Evolutionary conservation across 139 green algal genomes (phyloP), one percentile per base, ranked within the genome.

Genomic region (Picochlorum sp.): DNA sequence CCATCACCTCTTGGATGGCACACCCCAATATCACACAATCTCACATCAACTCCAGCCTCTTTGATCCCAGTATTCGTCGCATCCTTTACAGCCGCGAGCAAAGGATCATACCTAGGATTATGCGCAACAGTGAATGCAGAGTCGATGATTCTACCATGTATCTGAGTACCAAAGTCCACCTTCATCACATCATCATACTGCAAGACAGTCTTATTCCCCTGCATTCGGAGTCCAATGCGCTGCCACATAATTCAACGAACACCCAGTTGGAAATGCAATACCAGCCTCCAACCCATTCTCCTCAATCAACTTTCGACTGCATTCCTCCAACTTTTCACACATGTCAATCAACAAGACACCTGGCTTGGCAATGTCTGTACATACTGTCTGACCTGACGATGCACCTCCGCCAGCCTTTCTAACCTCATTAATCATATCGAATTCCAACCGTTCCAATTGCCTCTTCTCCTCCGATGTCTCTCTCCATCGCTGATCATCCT

Each of bases 111-210:
- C 28, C 73, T 78, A 10, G 94, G 92, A 83, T 98, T 96, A 87
- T 96, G 96, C 26, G 88, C 78, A 20, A 95, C 79, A 0, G 94
- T 99, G 83, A 96, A 98, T 9, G 94, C 94, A 52, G 73, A 88
- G 83, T 99, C 94, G 52, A 98, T 85, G 66, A 99, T 99, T 63
- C 88, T 83, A 3, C 94, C 90, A 50, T 84, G 79, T 55, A 96
- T 89, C 61, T 95, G 86, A 28, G 83, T 91, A 9, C 89, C 88
- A 77, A 95, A 96, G 62, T 96, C 89, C 37, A 99, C 70, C 83
- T 99, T 99, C 90, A 99, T 99, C 9, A 99, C 94, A 78, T 98
- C 89, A 62, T 97, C 85, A 63, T 96, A 95, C 55, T 88, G 62
- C 68, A 99, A 81, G 64, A 99, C 92, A 21, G 94, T 99, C 70